Conservation (phyloP, 1,139 yeast species). For the Kodamaea anthophila region DNA sequence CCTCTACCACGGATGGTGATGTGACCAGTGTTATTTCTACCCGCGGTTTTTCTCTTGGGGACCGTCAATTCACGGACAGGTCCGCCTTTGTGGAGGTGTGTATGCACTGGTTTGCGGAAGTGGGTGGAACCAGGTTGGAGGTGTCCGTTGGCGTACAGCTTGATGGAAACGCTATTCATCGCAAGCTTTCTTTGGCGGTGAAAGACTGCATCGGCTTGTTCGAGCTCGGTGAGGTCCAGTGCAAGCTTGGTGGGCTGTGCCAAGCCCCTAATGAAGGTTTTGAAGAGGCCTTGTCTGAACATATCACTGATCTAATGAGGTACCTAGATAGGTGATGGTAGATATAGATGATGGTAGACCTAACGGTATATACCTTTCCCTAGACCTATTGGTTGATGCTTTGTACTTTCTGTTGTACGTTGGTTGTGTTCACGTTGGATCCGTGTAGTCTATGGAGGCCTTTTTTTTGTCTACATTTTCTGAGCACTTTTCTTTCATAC, state of each 20-base stretch:
- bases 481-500: no score
- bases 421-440: no score
- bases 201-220: constrained; percentile 67
- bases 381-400: no score
- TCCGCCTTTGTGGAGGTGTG: constrained; percentile 78
- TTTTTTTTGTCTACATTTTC: no score
- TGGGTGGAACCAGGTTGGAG: constrained; percentile 86
- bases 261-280: no score
- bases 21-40: constrained; percentile 85
- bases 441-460: no score
- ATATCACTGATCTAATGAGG: no score
- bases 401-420: no score
- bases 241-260: constrained; percentile 12
- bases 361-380: no score
- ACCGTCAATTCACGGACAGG: constrained; percentile 75
- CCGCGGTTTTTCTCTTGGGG: constrained; percentile 70
- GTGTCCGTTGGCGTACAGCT: constrained; percentile 63
- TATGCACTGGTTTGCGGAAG: constrained; percentile 82
- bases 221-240: constrained; percentile 65
- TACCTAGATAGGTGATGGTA: no score
- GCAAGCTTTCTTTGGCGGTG: constrained; percentile 69
- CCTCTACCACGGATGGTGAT: constrained; percentile 94
- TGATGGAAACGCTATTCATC: constrained; percentile 64
- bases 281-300: no score
- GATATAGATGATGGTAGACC: no score